Conservation (phyloP, 192 early-diverging fungal species). For the Umbelopsis ramanniana region DNA sequence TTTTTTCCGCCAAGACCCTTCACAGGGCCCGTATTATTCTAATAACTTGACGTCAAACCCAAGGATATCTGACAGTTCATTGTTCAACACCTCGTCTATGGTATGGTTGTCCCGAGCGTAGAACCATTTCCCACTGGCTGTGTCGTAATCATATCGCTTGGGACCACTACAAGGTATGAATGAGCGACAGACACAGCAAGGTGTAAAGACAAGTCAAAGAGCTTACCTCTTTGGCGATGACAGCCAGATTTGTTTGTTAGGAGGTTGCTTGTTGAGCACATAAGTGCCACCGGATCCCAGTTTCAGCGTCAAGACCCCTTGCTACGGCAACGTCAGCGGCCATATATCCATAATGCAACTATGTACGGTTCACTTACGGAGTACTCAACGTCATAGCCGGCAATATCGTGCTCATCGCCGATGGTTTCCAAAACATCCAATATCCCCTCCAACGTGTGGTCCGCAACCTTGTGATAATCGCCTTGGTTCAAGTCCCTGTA, state of each 20-base stretch:
- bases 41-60: conserved; percentile 50
- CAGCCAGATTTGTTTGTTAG: conserved; percentile 98
- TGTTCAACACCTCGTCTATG: conserved; percentile 68
- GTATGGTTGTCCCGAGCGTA: conserved; percentile 73
- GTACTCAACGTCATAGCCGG: conserved; percentile 82
- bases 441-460: conserved; percentile 66
- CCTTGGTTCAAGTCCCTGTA: conserved; percentile 53
- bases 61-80: conserved; percentile 65
- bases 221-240: conserved; percentile 81
- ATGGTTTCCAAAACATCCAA: conserved; percentile 76
- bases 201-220: background rate
- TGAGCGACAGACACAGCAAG: background rate
- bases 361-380: conserved; percentile 52
- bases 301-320: conserved; percentile 87
- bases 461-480: conserved; percentile 65
- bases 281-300: conserved; percentile 84
- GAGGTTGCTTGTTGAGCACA: conserved; percentile 98
- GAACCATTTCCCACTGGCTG: conserved; percentile 67
- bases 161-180: conserved; percentile 66
- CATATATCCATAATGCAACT: background rate
- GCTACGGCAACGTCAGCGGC: conserved; percentile 35
- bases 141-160: conserved; percentile 82
- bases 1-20: no score
- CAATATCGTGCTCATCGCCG: conserved; percentile 68
- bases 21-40: background rate